These are phyloP conservation scores for Botrytis squamosa DNA, from an alignment of 2,329 filamentous ascomycete species.

Conservation along the genomic window DNA sequence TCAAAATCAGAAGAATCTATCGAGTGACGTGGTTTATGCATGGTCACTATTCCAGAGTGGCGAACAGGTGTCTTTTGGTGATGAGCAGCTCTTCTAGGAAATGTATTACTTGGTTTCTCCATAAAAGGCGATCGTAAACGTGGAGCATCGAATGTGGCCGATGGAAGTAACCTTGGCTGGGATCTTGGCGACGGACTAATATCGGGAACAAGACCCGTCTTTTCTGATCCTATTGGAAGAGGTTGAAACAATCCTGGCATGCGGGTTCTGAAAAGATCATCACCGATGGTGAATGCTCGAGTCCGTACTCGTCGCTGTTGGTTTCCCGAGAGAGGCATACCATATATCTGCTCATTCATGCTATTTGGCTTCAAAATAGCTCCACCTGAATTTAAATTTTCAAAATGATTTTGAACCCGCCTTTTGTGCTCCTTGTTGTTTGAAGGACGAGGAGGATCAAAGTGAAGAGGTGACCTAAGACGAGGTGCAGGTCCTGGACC, in stretches of 20 bases:
- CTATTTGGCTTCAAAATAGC: slow-evolving; percentile 34
- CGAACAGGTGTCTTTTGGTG: slow-evolving; percentile 33
- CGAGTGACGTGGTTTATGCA: slow-evolving; percentile 48
- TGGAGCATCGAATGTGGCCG: slow-evolving; percentile 36
- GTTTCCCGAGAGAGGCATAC: slow-evolving; percentile 28
- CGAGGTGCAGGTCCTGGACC: slow-evolving; percentile 18
- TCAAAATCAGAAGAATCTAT: slow-evolving; percentile 39
- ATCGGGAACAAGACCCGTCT: slow-evolving; percentile 7
- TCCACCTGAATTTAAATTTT: slow-evolving; percentile 33
- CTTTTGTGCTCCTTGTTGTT: slow-evolving; percentile 36
- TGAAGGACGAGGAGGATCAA: slow-evolving; percentile 32
- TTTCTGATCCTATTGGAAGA: slow-evolving; percentile 10
- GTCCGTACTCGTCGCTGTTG: slow-evolving; percentile 36
- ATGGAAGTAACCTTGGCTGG: slow-evolving; percentile 39
- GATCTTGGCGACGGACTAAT: slow-evolving; percentile 18
- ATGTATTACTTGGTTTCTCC: slow-evolving; percentile 54
- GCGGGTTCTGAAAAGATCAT: slow-evolving; percentile 32
- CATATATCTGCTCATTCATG: slow-evolving; percentile 38
- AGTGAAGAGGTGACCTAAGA: slow-evolving; percentile 36
- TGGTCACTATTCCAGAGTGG: slow-evolving; percentile 55
- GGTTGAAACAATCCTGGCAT: slow-evolving; percentile 29
- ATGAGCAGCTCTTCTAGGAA: slow-evolving; percentile 57
- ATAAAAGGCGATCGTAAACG: slow-evolving; percentile 61
- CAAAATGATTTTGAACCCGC: slow-evolving; percentile 35
- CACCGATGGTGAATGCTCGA: slow-evolving; percentile 39